Base-by-base conservation (phyloP, 352 stramenopile genomes). In the Elongisporangium anandrum region DNA sequence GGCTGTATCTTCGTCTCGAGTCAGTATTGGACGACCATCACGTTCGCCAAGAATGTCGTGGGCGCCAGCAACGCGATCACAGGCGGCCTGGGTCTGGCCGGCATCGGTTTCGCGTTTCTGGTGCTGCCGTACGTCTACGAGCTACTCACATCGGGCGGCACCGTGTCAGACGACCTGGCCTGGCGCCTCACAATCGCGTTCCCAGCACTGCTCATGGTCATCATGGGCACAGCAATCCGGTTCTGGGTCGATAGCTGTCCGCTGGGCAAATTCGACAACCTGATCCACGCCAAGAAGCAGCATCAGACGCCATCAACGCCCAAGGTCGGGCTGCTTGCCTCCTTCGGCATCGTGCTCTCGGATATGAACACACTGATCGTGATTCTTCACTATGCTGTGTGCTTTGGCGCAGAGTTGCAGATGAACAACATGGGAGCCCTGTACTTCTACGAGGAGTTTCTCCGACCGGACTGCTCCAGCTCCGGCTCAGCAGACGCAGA, bases 391-490 rank as follows among this genome's bases (percentile, higher is more conserved):
- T 99, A 99, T 68, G 95, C 79, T 8, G 85, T 87, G 48, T 96
- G 79, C 72, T 98, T 98, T 66, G 96, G 96, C 54, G 92, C 97
- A 17, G 96, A 99, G 67, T 75, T 99, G 22, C 96, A 96, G 68
- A 85, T 98, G 56, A 98, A 98, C 86, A 98, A 98, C 77, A 95
- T 96, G 70, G 89, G 90, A 34, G 91, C 92, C 7, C 73, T 90
- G 17, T 98, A 97, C 75, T 98, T 98, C 64, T 92, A 95, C 60
- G 83, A 92, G 22, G 78, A 92, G 47, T 98, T 98, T 60, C 73
- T 75, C 15, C 79, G 88, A 41, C 59, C 66, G 0, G 87, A 70
- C 19, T 90, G 80, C 54, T 66, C 51, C 2, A 45, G 34, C 34
- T 45, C 34, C 34, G 34, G 34, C 34, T 45, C 34, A 45, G 50